A percentile compares a stretch with the other conserved stretches of the same genome.
Conservation (phyloP, 768 basidiomycete genomes). For the Chalciporus pseudorubinellus region DNA sequence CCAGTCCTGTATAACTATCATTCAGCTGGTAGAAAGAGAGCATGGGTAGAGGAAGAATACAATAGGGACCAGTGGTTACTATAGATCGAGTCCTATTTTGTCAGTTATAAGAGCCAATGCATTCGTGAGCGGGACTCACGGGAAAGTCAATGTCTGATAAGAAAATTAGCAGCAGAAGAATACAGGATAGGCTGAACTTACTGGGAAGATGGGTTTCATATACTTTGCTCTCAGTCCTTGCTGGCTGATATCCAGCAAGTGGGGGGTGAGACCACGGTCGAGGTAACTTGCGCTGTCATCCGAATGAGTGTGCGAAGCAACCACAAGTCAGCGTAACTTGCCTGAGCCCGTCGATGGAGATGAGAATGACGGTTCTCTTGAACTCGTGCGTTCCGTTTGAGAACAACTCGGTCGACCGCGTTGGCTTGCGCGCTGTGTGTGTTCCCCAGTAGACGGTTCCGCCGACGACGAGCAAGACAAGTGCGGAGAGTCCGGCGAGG, state of each 20-base stretch:
- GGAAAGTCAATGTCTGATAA: conserved; percentile 80
- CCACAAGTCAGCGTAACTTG: conserved; percentile 26
- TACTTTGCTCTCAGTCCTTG: conserved; percentile 85
- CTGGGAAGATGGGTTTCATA: conserved; percentile 86
- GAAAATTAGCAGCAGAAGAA: conserved; percentile 1
- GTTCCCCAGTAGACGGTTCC: conserved; percentile 11
- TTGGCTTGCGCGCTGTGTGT: neutral
- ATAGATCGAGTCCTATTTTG: neutral
- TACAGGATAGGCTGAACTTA: conserved; percentile 41
- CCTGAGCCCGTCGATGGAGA: conserved; percentile 88
- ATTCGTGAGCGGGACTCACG: conserved; percentile 48
- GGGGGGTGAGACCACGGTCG: conserved; percentile 81
- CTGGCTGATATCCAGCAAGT: conserved; percentile 76
- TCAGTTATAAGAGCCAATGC: neutral
- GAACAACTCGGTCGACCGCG: conserved; percentile 32
- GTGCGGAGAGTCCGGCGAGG: conserved; percentile 8
- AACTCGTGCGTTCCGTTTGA: conserved; percentile 86
- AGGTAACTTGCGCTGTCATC: conserved; percentile 74
- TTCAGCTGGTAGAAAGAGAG: neutral
- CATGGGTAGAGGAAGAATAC: conserved; percentile 37
- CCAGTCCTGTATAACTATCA: conserved; percentile 66
- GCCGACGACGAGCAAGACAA: conserved; percentile 16
- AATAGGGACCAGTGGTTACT: conserved; percentile 92
- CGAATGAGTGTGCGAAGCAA: conserved; percentile 1
- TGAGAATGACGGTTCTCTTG: conserved; percentile 75